Evolutionary conservation across 805 yeast genomes (phyloP), one percentile per base, ranked within the genome.

Genomic region (Starmerella vaccinii): DNA sequence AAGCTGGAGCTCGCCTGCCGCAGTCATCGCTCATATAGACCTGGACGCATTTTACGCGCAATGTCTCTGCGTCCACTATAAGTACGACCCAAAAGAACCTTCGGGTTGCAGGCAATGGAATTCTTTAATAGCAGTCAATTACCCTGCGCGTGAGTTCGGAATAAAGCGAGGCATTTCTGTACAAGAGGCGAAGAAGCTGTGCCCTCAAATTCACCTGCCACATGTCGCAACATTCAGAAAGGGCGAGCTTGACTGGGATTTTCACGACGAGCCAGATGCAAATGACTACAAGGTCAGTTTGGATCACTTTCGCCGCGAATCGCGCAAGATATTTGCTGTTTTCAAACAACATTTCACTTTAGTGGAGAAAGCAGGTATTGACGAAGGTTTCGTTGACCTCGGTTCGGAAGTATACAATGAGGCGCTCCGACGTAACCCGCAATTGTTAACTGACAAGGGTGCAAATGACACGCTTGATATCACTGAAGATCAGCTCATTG

Each of bases 21-120:
- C 95, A 0, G 83, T 84, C 22, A 76, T 92, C 34, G 88, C 83
- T 7, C 94, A 88, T 59, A 75, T 92, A 22, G 98, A 92, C 67
- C 76, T 87, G 60, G 95, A 92, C 68, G 97, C 97, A 12, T 92
- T 89, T 65, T 92, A 84, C 66, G 95, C 98, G 0, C 98, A 92
- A 63, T 92, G 82, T 27, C 97, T 92, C 61, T 90, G 83, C 57
- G 70, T 85, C 5, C 68, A 96, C 38, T 71, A 86, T 16, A 82
- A 82, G 0, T 67, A 82, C 15, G 66, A 80, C 1, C 70, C 69
- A 1, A 77, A 79, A 2, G 89, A 80, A 54, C 97, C 98, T 0
- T 82, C 92, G 1, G 97, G 88, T 0, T 89, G 97, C 64, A 86
- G 87, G 4, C 98, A 92, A 61, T 92, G 98, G 98, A 72, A 75